These are phyloP conservation scores for Hirschfeldia incana DNA, from an alignment of 345 rosid genomes.

Conservation along the genomic window DNA sequence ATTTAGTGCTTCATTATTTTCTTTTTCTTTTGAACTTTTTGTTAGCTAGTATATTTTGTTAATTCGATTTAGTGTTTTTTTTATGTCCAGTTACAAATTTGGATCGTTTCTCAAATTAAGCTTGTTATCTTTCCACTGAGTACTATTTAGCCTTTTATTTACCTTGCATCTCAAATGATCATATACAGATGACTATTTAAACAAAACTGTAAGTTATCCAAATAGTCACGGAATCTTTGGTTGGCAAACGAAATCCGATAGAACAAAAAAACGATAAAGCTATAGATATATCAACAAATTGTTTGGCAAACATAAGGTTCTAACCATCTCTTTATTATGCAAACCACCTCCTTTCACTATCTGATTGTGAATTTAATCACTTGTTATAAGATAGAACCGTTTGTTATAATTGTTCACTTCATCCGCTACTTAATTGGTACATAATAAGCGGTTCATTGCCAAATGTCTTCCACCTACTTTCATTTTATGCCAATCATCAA, in stretches of 20 bases:
- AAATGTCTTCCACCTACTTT: not conserved
- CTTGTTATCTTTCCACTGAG: not conserved
- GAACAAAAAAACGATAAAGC: not conserved
- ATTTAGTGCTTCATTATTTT: not conserved
- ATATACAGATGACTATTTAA: not conserved
- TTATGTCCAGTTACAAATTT: not conserved
- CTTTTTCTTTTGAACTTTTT: not conserved
- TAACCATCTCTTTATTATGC: not conserved
- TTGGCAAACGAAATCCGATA: not conserved
- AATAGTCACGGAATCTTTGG: not conserved
- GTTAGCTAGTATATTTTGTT: not conserved
- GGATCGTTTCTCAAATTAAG: not conserved
- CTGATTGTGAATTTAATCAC: not conserved
- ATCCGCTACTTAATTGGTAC: not conserved
- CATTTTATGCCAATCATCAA: not conserved
- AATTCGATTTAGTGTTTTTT: not conserved
- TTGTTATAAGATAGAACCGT: not conserved
- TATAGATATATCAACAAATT: not conserved
- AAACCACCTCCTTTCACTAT: not conserved
- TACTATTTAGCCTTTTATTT: not conserved
- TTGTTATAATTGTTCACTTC: not conserved
- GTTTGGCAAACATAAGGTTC: not conserved
- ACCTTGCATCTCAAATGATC: not conserved
- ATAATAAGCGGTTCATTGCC: not conserved
- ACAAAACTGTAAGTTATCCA: not conserved